Conservation (phyloP, 345 rosid genomes). For the Salix dunnii region DNA sequence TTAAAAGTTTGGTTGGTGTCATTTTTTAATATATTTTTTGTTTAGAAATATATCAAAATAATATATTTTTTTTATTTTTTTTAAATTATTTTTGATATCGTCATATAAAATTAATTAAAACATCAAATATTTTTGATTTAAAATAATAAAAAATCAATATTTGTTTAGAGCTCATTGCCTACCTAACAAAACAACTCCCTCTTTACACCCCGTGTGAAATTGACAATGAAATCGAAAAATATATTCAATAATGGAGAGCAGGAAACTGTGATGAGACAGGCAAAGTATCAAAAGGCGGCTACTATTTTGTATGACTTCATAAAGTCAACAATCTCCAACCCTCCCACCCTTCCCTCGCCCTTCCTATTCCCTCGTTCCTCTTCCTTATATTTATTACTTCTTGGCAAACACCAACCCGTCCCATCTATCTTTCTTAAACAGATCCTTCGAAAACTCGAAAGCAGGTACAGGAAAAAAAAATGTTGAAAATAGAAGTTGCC, state of each 20-base stretch:
- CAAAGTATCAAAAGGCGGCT: constrained; percentile 11
- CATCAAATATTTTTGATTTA: no score
- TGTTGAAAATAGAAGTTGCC: constrained; percentile 42
- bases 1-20: no score
- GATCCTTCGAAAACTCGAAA: neutral
- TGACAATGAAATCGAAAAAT: neutral
- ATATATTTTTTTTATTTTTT: no score
- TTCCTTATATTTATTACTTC: neutral
- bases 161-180: no score
- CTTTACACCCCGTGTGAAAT: neutral
- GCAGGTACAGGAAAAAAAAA: neutral
- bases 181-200: neutral
- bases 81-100: no score
- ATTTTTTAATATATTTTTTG: no score
- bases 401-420: neutral
- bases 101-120: no score
- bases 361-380: neutral
- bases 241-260: no score
- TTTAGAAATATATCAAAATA: accelerated
- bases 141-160: no score
- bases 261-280: neutral
- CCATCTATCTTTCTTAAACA: neutral
- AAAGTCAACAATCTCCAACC: constrained; percentile 8
- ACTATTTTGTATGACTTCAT: neutral
- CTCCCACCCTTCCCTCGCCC: neutral